Base-by-base conservation (phyloP, 2,329 filamentous ascomycete genomes). In the Colletotrichum abscissum region DNA sequence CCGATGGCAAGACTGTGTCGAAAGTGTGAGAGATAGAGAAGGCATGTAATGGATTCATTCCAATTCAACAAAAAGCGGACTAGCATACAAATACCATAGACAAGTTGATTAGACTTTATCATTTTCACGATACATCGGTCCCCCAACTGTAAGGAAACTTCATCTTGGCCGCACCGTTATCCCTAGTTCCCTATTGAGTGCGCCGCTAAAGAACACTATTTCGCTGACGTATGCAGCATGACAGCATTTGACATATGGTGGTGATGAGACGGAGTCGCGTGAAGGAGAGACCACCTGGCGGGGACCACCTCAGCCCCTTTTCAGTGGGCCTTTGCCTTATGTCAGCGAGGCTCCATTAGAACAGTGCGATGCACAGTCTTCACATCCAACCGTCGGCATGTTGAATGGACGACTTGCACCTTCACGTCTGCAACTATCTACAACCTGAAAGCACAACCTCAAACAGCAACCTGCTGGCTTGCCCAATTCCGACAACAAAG, bases 1-100 rank as follows among this genome's bases (percentile, higher is more conserved):
- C 26, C 56, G 63, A 12, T 75, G 74, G 81, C 80, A 82, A 63
- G 76, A 80, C 68, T 82, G 80, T 42, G 81, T 81, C 0, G 78
- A 81, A 9, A 76, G 74, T 14, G 80, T 76, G 33, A 81, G 80
- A 58, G 35, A 74, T 64, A 77, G 77, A 70, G 80, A 81, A 70
- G 77, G 74, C 6, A 54, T 74, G 8, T 75, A 63, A 57, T 38
- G 42, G 19, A n/a, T 9, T 52, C 19, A 42, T 8, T 46, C 22
- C 14, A 30, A 5, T 35, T 56, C 7, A n/a, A 71, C 28, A 55
- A 62, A 1, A 57, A 57, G 71, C 58, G 46, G 4, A 16, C 6
- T 57, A 35, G 42, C 52, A 65, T 66, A 8, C 4, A 52, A 66
- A 66, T 62, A 66, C n/a, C 24, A 62, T n/a, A 33, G 54, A 55